phyloP scores from a whole-genome alignment of 768 basidiomycete species.

The Boletus speciosus region DNA sequence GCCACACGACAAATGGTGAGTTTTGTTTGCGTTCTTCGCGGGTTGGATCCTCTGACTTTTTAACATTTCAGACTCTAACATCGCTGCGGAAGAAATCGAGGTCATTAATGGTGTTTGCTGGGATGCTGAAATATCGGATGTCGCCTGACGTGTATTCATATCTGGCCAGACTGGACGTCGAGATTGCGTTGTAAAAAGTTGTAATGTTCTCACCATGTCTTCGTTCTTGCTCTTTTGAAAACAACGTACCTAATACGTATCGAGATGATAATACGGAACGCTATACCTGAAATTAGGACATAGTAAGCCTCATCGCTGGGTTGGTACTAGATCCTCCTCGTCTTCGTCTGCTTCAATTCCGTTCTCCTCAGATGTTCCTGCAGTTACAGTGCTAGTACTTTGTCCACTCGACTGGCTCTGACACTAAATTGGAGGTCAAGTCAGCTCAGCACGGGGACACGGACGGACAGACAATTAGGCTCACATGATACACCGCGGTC shows the following conservation, averaged over 20 bases:
- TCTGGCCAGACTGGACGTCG: slow-evolving; percentile 80
- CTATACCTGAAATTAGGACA: neutral
- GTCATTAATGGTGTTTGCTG: slow-evolving; percentile 84
- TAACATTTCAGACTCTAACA: slow-evolving; percentile 52
- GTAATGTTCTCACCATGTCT: neutral
- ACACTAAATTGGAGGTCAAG: slow-evolving; percentile 22
- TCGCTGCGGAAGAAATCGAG: slow-evolving; percentile 76
- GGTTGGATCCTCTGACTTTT: slow-evolving; percentile 13
- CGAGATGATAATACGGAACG: neutral
- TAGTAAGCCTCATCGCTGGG: slow-evolving; percentile 24
- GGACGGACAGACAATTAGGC: slow-evolving; percentile 19
- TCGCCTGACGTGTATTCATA: slow-evolving; percentile 88
- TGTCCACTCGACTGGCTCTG: slow-evolving; percentile 27
- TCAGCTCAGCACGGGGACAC: neutral
- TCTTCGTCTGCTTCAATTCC: slow-evolving; percentile 23
- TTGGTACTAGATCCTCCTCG: slow-evolving; percentile 25
- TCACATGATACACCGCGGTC: slow-evolving; percentile 80
- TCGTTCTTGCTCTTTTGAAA: neutral
- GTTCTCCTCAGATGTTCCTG: slow-evolving; percentile 30
- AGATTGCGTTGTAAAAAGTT: slow-evolving; percentile 60
- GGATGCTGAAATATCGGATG: slow-evolving; percentile 85
- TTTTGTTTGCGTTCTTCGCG: slow-evolving; percentile 5
- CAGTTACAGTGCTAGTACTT: slow-evolving; percentile 18
- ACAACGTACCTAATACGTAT: slow-evolving; percentile 18
- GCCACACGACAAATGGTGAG: slow-evolving; percentile 73